Evolutionary conservation across 169 alveolate genomes (phyloP).

Genomic region (Sarcocystis neurona): DNA sequence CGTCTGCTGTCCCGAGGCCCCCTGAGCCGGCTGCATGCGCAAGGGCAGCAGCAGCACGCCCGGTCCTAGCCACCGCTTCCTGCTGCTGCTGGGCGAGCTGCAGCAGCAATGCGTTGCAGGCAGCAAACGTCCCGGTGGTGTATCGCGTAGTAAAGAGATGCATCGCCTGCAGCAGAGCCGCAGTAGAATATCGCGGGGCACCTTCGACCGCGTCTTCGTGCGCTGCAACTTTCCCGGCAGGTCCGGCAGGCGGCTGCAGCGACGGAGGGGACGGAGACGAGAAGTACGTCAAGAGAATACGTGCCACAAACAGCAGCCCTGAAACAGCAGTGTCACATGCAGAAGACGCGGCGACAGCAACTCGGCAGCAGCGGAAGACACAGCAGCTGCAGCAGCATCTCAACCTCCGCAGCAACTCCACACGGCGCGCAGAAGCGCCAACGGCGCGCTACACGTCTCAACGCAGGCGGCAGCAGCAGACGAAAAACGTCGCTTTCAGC

Average conservation of each 20-base stretch:
- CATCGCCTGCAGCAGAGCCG: slow-evolving; percentile 6
- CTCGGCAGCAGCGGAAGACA: not conserved
- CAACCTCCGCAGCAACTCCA: no score
- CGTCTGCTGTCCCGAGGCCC: not conserved
- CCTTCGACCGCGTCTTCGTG: no score
- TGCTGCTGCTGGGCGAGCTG: not conserved
- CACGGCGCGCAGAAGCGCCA: no score
- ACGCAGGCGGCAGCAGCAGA: no score
- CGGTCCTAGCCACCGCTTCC: not conserved
- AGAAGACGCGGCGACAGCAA: not conserved
- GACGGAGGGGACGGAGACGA: not conserved
- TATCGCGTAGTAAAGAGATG: slow-evolving; percentile 2
- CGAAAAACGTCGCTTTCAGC: no score
- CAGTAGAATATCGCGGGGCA: no score
- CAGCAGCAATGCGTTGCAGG: not conserved
- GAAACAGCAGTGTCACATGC: not conserved
- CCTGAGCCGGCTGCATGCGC: not conserved
- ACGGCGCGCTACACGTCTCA: no score
- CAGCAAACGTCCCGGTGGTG: not conserved
- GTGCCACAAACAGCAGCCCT: slow-evolving; percentile 30
- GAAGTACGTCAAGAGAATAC: slow-evolving; percentile 5
- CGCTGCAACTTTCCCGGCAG: no score
- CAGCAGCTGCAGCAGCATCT: no score
- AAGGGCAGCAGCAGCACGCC: not conserved
- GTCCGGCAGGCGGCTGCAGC: not conserved